Base-by-base conservation (phyloP, 73 alveolate species). In the Paramecium biaurelia region DNA sequence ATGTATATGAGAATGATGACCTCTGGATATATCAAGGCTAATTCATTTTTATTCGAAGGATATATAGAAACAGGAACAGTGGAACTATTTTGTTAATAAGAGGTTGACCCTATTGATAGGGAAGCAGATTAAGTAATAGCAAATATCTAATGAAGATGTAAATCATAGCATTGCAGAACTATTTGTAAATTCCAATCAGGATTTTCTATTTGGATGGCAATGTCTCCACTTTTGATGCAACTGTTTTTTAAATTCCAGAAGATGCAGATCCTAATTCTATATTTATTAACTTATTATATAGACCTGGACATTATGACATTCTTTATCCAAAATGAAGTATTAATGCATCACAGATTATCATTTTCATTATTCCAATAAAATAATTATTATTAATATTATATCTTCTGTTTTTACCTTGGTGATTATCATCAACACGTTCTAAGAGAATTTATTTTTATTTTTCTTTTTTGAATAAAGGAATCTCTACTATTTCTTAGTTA, bases 1-100 rank as follows among this genome's bases (percentile, higher is more conserved):
- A 96, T 95, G 98, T 93, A 92, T 86, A 76, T 94, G 32, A 87
- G 98, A 56, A 94, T 95, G 79, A 34, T 96, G 95, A 88, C 97
- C 1, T 94, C 97, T 28, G 93, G 95, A 8, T 94, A 95, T 90
- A 85, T 96, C 11, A 95, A 96, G 82, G 47, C 93, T 70, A 95
- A 96, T 89, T 58, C 96, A 24, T 85, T 86, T 12, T 43, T 94
- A 92, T 96, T 92, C 59, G 97, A 94, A 47, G 97, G 93, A 47
- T 95, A 94, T 59, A 85, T 95, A 12, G 99, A 96, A 67, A 96
- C 95, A 37, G 95, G 76, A 15, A 41, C 89, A 23, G 87, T 93
- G 14, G 93, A 70, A 35, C 14, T 63, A 47, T 93, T 93, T 86
- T 93, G 96, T 68, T 57, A 92, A 23, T 59, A 85, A 28, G 96